phyloP scores from a whole-genome alignment of 2,329 filamentous ascomycete species.

The Aspergillus vadensis region DNA sequence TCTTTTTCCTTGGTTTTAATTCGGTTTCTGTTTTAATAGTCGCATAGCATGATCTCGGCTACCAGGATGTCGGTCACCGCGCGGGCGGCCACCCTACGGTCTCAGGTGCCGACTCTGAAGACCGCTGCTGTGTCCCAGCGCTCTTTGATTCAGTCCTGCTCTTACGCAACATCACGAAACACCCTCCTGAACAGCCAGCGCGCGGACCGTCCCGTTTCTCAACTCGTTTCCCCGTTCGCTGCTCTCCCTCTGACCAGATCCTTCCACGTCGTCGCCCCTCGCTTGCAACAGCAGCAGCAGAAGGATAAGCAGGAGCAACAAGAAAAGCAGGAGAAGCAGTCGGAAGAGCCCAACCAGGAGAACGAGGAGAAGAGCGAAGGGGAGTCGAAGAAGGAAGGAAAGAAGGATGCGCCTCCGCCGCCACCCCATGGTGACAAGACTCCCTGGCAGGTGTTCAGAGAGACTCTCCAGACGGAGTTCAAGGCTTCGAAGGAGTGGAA shows the following conservation, averaged over 20 bases:
- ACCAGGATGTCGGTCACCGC: conserved; percentile 40
- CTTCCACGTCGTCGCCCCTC: conserved; percentile 39
- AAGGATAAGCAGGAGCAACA: conserved; percentile 33
- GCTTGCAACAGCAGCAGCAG: conserved; percentile 34
- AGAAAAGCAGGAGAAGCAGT: conserved; percentile 43
- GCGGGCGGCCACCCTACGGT: conserved; percentile 41
- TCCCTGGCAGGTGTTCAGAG: conserved; percentile 97
- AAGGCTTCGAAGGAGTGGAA: conserved; percentile 99
- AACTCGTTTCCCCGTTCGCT: conserved; percentile 38
- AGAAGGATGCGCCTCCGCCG: conserved; percentile 70
- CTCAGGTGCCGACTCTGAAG: conserved; percentile 36
- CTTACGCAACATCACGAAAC: conserved; percentile 35
- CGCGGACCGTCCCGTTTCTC: conserved; percentile 27
- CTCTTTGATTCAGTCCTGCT: conserved; percentile 37
- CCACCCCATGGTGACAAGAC: conserved; percentile 98
- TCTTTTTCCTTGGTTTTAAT: not conserved
- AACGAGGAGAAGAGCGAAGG: conserved; percentile 51
- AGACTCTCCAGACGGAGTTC: conserved; percentile 92
- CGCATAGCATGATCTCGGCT: conserved; percentile 44
- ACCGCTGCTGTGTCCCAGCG: conserved; percentile 34
- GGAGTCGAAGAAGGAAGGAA: conserved; percentile 52
- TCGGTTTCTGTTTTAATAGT: conserved; percentile 5
- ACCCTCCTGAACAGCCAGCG: conserved; percentile 39
- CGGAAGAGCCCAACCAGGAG: conserved; percentile 35
- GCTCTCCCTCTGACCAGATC: conserved; percentile 40